These are phyloP conservation scores for Curvularia sp. DNA, from an alignment of 2,329 filamentous ascomycete genomes.

Conservation along the genomic window DNA sequence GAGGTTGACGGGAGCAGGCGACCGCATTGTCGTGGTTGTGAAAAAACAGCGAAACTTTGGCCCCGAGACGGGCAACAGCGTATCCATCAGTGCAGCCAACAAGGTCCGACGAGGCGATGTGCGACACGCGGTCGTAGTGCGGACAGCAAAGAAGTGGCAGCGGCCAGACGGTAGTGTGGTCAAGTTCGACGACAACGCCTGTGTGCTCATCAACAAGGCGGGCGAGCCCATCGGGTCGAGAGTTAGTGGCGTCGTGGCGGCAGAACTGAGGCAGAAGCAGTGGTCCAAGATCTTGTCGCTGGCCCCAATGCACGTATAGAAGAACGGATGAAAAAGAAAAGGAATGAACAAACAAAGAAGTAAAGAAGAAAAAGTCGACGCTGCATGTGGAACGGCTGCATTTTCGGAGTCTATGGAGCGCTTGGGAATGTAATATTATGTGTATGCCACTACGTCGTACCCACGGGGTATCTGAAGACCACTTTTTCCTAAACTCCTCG, in stretches of 20 bases:
- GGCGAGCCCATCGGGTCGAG: constrained; percentile 94
- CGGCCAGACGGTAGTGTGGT: constrained; percentile 88
- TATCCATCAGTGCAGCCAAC: constrained; percentile 76
- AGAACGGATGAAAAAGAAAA: constrained; percentile 1
- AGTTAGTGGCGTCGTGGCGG: constrained; percentile 76
- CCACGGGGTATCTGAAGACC: constrained; percentile 47
- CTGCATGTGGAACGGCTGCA: constrained; percentile 10
- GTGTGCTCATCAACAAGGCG: constrained; percentile 94
- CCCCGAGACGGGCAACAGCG: constrained; percentile 72
- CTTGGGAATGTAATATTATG: constrained; percentile 33
- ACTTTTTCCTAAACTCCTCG: constrained; percentile 36
- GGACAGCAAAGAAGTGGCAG: constrained; percentile 86
- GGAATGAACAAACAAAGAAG: not conserved
- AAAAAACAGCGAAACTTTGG: constrained; percentile 89
- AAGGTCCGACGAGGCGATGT: constrained; percentile 98
- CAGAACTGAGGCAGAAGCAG: constrained; percentile 87
- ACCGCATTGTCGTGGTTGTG: constrained; percentile 95
- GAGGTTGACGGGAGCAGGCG: constrained; percentile 64
- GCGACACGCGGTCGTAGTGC: constrained; percentile 92
- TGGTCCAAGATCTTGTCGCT: constrained; percentile 99
- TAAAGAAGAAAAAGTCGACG: not conserved
- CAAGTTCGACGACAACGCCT: constrained; percentile 97
- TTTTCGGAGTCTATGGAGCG: constrained; percentile 17
- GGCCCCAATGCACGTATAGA: constrained; percentile 79
- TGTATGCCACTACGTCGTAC: constrained; percentile 43